These are phyloP conservation scores for Amaranthus cruentus DNA, from an alignment of 148 eudicot genomes.

Conservation along the genomic window DNA sequence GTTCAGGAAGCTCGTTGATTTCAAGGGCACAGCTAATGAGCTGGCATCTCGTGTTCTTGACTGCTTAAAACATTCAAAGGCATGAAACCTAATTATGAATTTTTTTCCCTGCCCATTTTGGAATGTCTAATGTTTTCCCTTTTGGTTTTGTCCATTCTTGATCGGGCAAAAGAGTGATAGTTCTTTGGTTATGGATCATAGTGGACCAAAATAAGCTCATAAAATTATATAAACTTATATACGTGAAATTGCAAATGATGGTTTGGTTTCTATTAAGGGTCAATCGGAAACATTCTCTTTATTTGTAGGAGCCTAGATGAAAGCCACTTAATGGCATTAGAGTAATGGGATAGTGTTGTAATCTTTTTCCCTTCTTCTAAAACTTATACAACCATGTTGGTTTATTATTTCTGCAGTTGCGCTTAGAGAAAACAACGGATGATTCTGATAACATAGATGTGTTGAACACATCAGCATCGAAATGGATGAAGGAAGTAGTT, in stretches of 20 bases:
- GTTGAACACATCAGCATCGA: slow-evolving; percentile 54
- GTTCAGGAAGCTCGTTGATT: slow-evolving; percentile 73
- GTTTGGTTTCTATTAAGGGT: too few species aligned
- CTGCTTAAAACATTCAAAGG: slow-evolving; percentile 78
- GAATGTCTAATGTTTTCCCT: background rate
- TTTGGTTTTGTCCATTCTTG: background rate
- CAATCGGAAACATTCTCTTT: too few species aligned
- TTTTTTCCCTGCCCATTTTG: slow-evolving; percentile 19
- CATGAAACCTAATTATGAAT: slow-evolving; percentile 23
- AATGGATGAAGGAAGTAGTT: slow-evolving; percentile 77
- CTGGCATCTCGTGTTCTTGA: slow-evolving; percentile 73
- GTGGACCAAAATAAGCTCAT: too few species aligned
- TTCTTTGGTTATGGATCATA: too few species aligned
- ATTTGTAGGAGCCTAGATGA: too few species aligned
- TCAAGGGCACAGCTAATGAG: slow-evolving; percentile 71
- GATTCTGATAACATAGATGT: slow-evolving; percentile 28
- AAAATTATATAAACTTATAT: too few species aligned
- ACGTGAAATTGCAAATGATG: too few species aligned
- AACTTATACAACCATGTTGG: slow-evolving; percentile 11
- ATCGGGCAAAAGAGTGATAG: too few species aligned
- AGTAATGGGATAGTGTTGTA: too few species aligned
- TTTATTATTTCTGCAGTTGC: slow-evolving; percentile 48
- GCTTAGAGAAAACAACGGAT: slow-evolving; percentile 47
- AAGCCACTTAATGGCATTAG: too few species aligned
- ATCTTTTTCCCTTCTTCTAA: background rate